Percentiles rank a stretch among this genome's conserved stretches.
phyloP scores from a whole-genome alignment of 129 eudicot genomes.

The Escallonia rubra region DNA sequence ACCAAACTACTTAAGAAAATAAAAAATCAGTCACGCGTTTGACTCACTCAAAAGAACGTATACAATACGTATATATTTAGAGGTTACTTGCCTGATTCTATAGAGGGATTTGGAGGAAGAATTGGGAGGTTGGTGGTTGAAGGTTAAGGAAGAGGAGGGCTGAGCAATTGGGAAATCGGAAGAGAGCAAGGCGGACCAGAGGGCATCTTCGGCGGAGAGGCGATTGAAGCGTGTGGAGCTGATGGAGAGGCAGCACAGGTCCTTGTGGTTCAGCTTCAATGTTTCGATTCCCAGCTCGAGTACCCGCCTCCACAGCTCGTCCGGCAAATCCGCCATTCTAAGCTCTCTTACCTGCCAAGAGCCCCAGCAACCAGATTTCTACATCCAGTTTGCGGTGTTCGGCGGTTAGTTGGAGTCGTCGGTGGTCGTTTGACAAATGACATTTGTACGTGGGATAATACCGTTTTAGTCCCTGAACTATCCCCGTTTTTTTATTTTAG shows the following conservation, averaged over 20 bases:
- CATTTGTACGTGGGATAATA: too few species aligned
- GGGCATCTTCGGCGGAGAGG: constrained; percentile 47
- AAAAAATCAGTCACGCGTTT: too few species aligned
- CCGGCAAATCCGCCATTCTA: constrained; percentile 42
- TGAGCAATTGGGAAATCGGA: constrained; percentile 47
- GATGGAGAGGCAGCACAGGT: constrained; percentile 66
- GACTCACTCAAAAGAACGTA: too few species aligned
- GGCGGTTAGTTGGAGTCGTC: too few species aligned
- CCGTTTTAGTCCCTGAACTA: too few species aligned
- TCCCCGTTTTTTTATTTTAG: too few species aligned
- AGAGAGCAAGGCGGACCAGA: constrained; percentile 61
- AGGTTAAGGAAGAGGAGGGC: constrained; percentile 22
- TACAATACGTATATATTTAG: too few species aligned
- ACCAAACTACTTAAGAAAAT: too few species aligned
- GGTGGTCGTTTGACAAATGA: too few species aligned
- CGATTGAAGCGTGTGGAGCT: constrained; percentile 46
- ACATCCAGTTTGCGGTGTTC: too few species aligned
- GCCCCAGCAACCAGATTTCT: too few species aligned
- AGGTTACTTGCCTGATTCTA: constrained; percentile 27
- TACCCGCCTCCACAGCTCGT: constrained; percentile 74
- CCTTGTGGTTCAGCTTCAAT: constrained; percentile 41
- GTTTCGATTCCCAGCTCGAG: constrained; percentile 45
- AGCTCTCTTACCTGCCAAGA: background rate
- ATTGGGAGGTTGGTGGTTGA: constrained; percentile 1
- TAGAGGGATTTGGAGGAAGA: constrained; percentile 31